These are phyloP conservation scores for Diaporthe batatas DNA, from an alignment of 2,329 filamentous ascomycete species.

Conservation along the genomic window DNA sequence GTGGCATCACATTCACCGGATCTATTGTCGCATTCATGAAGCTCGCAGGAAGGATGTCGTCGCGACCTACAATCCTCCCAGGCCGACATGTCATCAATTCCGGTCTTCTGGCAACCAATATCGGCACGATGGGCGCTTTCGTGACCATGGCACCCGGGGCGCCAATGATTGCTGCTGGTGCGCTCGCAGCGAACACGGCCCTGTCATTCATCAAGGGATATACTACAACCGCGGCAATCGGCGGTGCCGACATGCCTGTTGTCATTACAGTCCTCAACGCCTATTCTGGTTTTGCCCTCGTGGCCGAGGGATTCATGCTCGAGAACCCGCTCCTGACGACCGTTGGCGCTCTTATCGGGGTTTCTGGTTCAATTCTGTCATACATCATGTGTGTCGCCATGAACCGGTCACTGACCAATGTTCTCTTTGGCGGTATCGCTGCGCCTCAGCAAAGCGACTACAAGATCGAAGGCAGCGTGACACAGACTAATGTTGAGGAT, in stretches of 20 bases:
- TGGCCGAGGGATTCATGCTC: constrained; percentile 93
- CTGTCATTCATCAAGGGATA: constrained; percentile 89
- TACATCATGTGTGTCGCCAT: constrained; percentile 92
- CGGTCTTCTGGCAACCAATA: constrained; percentile 79
- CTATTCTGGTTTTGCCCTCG: constrained; percentile 90
- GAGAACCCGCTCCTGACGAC: constrained; percentile 88
- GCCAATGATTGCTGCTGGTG: constrained; percentile 82
- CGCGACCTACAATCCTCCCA: constrained; percentile 78
- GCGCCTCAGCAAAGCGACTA: constrained; percentile 73
- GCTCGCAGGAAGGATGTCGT: constrained; percentile 85
- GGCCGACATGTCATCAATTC: constrained; percentile 83
- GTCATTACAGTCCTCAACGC: constrained; percentile 93
- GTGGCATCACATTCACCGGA: constrained; percentile 90
- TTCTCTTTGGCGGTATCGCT: constrained; percentile 86
- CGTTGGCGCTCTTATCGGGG: constrained; percentile 88
- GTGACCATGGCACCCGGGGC: constrained; percentile 84
- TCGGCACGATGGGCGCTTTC: constrained; percentile 87
- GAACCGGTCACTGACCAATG: constrained; percentile 91
- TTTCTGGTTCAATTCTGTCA: constrained; percentile 88
- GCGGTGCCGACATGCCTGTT: constrained; percentile 94
- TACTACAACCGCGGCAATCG: constrained; percentile 89
- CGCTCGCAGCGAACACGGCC: constrained; percentile 80
- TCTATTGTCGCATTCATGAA: constrained; percentile 93
- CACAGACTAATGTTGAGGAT: constrained; percentile 83
- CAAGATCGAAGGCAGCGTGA: constrained; percentile 85